A percentile compares a stretch with the other conserved stretches of the same genome.
These are phyloP conservation scores for Trichoderma guizhouense DNA, from an alignment of 2,329 filamentous ascomycete genomes.

Conservation along the genomic window DNA sequence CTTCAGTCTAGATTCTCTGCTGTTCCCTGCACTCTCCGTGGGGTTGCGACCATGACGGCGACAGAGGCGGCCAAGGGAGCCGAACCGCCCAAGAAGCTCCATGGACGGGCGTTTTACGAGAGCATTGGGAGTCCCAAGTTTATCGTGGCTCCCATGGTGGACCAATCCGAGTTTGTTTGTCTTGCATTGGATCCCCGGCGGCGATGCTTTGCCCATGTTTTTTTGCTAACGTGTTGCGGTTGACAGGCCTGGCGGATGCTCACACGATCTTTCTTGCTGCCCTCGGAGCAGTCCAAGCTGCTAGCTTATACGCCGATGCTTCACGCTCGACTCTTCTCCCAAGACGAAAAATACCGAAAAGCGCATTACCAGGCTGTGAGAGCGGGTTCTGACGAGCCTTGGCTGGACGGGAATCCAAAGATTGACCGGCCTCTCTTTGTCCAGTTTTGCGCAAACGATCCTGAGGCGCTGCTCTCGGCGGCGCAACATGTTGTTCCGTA, in stretches of 20 bases:
- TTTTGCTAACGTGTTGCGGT: constrained; percentile 12
- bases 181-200: neutral
- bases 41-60: constrained; percentile 33
- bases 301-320: constrained; percentile 96
- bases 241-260: constrained; percentile 90
- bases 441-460: constrained; percentile 91
- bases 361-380: constrained; percentile 73
- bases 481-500: constrained; percentile 76
- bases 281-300: constrained; percentile 60
- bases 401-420: constrained; percentile 81
- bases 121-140: constrained; percentile 89
- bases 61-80: constrained; percentile 23
- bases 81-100: constrained; percentile 54
- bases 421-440: constrained; percentile 89
- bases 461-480: constrained; percentile 73
- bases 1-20: neutral
- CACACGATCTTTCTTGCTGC: constrained; percentile 82
- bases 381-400: constrained; percentile 39
- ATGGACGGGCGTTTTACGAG: constrained; percentile 88
- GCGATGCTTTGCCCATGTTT: neutral
- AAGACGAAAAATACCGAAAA: constrained; percentile 71
- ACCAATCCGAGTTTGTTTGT: constrained; percentile 93
- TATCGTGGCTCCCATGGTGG: constrained; percentile 94
- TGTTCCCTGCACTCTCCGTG: constrained; percentile 16
- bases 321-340: constrained; percentile 82